A percentile compares a stretch with the other conserved stretches of the same genome.
phyloP scores from a whole-genome alignment of 192 early-diverging fungal genomes.

The Umbelopsis ramanniana region DNA sequence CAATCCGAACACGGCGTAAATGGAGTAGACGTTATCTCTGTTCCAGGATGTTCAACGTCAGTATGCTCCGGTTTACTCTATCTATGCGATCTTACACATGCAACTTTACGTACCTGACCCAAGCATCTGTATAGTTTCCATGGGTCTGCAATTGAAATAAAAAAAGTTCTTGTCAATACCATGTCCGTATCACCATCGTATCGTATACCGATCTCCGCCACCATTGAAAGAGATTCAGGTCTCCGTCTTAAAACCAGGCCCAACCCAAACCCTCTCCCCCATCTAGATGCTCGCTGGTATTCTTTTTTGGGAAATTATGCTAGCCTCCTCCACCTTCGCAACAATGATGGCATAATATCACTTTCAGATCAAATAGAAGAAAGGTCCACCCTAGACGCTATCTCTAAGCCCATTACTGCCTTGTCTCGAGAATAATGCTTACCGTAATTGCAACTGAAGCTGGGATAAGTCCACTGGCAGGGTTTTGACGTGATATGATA shows the following conservation, averaged over 20 bases:
- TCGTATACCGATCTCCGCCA: slow-evolving; percentile 11
- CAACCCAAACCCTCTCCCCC: no score
- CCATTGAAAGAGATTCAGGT: not conserved
- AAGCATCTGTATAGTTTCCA: slow-evolving; percentile 89
- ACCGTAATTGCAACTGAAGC: slow-evolving; percentile 84
- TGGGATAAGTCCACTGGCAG: slow-evolving; percentile 83
- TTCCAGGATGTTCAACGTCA: not conserved
- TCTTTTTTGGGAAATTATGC: not conserved
- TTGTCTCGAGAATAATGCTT: slow-evolving; percentile 14
- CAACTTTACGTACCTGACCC: slow-evolving; percentile 71
- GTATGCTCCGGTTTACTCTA: no score
- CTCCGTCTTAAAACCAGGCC: not conserved
- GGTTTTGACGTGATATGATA: slow-evolving; percentile 80
- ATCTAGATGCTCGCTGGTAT: not conserved
- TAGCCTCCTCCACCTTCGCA: not conserved
- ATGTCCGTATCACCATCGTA: not conserved
- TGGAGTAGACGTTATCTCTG: slow-evolving; percentile 91
- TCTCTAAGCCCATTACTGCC: not conserved
- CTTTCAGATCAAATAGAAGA: no score
- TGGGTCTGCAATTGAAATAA: slow-evolving; percentile 54
- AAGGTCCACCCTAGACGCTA: not conserved
- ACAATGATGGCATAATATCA: not conserved
- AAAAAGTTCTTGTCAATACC: not conserved
- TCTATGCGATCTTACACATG: no score
- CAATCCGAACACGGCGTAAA: slow-evolving; percentile 81